phyloP scores from a whole-genome alignment of 1,284 basidiomycete genomes.

The Jaminaea rosea region DNA sequence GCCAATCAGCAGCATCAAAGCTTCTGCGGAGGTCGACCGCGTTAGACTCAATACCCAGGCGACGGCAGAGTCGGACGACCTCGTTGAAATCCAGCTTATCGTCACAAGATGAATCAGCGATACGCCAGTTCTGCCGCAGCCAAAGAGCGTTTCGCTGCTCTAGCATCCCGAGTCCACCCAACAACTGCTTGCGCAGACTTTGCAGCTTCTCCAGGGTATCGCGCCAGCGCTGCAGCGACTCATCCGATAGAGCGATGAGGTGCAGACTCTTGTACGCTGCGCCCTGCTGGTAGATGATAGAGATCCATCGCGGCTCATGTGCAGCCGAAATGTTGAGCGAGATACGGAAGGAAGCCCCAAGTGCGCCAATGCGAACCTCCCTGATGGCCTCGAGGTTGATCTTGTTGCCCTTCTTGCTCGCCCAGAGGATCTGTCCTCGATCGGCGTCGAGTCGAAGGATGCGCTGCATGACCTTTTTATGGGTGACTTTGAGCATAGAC shows the following conservation, averaged over 20 bases:
- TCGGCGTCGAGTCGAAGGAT: constrained; percentile 68
- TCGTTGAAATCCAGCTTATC: constrained; percentile 64
- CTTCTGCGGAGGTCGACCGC: constrained; percentile 57
- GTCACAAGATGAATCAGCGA: constrained; percentile 58
- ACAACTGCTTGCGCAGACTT: constrained; percentile 27
- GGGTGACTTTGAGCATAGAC: constrained; percentile 76
- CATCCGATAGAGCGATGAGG: constrained; percentile 65
- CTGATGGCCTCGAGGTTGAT: constrained; percentile 85
- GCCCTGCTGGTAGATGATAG: constrained; percentile 66
- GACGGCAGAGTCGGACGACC: constrained; percentile 64
- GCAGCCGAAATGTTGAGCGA: constrained; percentile 57
- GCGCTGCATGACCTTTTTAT: constrained; percentile 68
- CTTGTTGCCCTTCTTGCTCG: constrained; percentile 59
- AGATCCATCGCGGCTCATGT: constrained; percentile 59
- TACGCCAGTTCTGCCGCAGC: constrained; percentile 75
- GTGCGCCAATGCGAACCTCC: constrained; percentile 71
- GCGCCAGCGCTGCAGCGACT: constrained; percentile 57
- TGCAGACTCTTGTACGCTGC: constrained; percentile 85
- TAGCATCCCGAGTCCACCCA: constrained; percentile 37
- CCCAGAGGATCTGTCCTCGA: constrained; percentile 72
- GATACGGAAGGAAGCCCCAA: constrained; percentile 68
- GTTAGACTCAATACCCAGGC: constrained; percentile 64
- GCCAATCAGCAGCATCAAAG: constrained; percentile 68
- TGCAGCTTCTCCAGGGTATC: constrained; percentile 50
- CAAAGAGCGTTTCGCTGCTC: constrained; percentile 64